phyloP scores from a whole-genome alignment of 2,329 filamentous ascomycete genomes.

The Zasmidium cellare region DNA sequence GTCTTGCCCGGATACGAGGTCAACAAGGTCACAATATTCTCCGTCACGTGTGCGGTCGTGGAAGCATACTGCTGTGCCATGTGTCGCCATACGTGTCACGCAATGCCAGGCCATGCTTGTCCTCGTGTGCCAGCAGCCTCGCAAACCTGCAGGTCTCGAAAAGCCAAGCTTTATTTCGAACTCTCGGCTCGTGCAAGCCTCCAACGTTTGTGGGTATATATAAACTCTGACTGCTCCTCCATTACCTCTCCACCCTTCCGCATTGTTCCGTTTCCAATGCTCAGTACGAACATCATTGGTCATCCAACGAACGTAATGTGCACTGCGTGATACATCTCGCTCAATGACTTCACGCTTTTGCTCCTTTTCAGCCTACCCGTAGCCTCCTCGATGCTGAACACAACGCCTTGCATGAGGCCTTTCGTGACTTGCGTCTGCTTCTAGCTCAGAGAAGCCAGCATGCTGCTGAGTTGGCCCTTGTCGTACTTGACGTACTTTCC shows the following conservation, averaged over 20 bases:
- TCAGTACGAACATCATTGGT: not conserved
- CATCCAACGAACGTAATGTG: not conserved
- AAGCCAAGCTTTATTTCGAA: constrained; percentile 2
- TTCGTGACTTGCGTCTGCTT: not conserved
- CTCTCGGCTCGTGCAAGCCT: not conserved
- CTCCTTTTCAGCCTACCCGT: not conserved
- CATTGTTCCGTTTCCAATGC: not conserved
- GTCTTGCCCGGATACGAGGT: not conserved
- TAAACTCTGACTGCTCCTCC: not conserved
- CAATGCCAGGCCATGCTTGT: constrained; percentile 1
- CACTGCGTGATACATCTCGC: not conserved
- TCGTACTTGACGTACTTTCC: constrained; percentile 99
- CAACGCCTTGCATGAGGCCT: not conserved
- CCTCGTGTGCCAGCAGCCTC: not conserved
- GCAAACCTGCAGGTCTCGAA: not conserved
- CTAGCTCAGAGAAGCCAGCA: constrained; percentile 43
- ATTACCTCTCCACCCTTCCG: not conserved
- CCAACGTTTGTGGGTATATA: not conserved
- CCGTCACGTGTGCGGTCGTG: not conserved
- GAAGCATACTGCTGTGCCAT: not conserved
- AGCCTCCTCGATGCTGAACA: not conserved
- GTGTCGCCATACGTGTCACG: not conserved
- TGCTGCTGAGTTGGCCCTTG: constrained; percentile 73
- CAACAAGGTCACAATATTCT: not conserved
- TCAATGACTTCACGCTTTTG: not conserved